Conservation (phyloP, 1,284 basidiomycete genomes). For the Meripilus lineatus region DNA sequence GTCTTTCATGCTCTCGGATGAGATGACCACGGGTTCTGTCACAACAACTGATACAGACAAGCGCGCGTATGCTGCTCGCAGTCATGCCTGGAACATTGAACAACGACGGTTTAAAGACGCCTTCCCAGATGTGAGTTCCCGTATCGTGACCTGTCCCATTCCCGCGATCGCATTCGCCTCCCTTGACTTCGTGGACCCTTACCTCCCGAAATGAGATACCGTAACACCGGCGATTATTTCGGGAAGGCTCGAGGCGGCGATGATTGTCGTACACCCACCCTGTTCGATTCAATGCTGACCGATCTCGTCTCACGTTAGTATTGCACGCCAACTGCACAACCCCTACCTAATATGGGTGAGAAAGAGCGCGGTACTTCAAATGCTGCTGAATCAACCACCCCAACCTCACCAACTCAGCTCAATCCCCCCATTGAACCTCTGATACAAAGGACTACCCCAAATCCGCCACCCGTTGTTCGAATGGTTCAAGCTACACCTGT, state of each 20-base stretch:
- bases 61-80: constrained; percentile 68
- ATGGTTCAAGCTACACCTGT: constrained; percentile 1
- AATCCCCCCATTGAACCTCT: constrained; percentile 11
- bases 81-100: constrained; percentile 81
- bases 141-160: neutral
- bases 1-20: constrained; percentile 95
- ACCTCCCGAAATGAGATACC: too few species aligned
- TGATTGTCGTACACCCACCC: neutral
- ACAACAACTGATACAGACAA: constrained; percentile 81
- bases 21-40: constrained; percentile 93
- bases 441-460: constrained; percentile 8
- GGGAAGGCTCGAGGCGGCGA: neutral
- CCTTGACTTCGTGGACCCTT: too few species aligned
- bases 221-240: too few species aligned
- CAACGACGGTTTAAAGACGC: constrained; percentile 82
- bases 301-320: constrained; percentile 43
- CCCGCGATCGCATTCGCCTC: too few species aligned
- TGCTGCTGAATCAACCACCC: constrained; percentile 26
- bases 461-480: constrained; percentile 3
- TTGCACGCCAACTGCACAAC: constrained; percentile 57
- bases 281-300: constrained; percentile 5
- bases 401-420: constrained; percentile 15
- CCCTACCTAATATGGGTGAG: constrained; percentile 87
- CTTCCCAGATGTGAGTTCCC: constrained; percentile 71
- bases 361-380: constrained; percentile 59